Evolutionary conservation across 148 eudicot genomes (phyloP).

Genomic region (Vaccinium darrowii): DNA sequence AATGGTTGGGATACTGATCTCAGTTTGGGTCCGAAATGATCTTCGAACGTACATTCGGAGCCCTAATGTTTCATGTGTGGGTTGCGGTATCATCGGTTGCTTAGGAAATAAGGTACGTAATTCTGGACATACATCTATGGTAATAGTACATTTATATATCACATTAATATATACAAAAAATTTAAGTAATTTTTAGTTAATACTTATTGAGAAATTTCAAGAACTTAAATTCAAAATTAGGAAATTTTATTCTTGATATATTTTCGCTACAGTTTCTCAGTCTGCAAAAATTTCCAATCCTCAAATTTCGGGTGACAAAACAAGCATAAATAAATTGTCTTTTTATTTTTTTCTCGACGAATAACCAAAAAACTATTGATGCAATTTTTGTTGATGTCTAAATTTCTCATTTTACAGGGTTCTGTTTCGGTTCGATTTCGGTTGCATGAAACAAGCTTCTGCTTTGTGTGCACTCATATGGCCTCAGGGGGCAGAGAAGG

Average conservation of each 20-base stretch:
- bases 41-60: slow-evolving; percentile 27
- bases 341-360: no score
- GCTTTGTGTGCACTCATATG: slow-evolving; percentile 59
- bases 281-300: no score
- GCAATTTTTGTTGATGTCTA: not conserved
- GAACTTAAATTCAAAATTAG: not conserved
- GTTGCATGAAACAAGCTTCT: slow-evolving; percentile 54
- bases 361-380: no score
- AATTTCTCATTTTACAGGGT: slow-evolving; percentile 20
- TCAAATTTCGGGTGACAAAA: no score
- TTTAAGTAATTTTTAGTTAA: not conserved
- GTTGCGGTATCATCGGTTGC: slow-evolving; percentile 48
- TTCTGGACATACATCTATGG: not conserved
- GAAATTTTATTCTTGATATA: not conserved
- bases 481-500: slow-evolving; percentile 67
- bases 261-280: no score
- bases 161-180: not conserved
- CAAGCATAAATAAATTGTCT: no score
- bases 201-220: not conserved
- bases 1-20: slow-evolving; percentile 45
- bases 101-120: slow-evolving; percentile 44
- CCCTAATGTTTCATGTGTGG: slow-evolving; percentile 40
- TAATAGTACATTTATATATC: no score
- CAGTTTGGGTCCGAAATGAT: slow-evolving; percentile 39
- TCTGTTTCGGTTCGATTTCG: slow-evolving; percentile 39